Evolutionary conservation across 2,329 filamentous ascomycete genomes (phyloP), one percentile per base, ranked within the genome.

Genomic region (Penicillium sp.): DNA sequence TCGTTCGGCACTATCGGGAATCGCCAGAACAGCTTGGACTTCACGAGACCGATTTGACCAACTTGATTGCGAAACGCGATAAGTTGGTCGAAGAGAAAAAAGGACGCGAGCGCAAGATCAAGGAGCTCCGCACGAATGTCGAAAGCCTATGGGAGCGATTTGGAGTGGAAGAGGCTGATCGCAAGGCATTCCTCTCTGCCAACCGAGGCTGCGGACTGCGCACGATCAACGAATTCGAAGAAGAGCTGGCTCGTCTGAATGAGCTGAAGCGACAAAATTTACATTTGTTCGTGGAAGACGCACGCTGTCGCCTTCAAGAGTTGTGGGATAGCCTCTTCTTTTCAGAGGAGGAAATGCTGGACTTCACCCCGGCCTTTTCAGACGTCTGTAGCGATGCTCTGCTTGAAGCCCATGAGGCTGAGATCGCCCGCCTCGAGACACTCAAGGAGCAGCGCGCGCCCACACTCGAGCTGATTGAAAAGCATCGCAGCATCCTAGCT

Each of bases 321-420:
- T 81, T 98, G 0, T 98, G 94, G 93, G 93, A 98, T 65, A 78
- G 82, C 0, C 74, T 98, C 1, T 97, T 93, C 73, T 90, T 94
- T 64, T 95, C 88, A 0, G 93, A 98, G 66, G 93, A 98, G 62
- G 93, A 98, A 72, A 97, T 97, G 90, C 81, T 97, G 48, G 90
- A 96, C 58, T 98, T 98, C 60, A 93, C 90, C 0, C 93, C 94
- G 0, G 93, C 90, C 37, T 97, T 97, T 66, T 95, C 90, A 9
- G 93, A 97, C 65, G 91, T 96, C 18, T 96, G 94, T 71, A 96
- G 90, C 60, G 93, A 98, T 66, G 93, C 93, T 4, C 79, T 98
- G 8, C 80, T 98, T 0, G 90, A 95, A 56, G 90, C 93, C 0
- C 94, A 98, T 62, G 93, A 98, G 73, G 84, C 85, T 18, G 94